Evolutionary conservation across 768 basidiomycete species (phyloP), one percentile per base, ranked within the genome.

Genomic region (Suillus clintonianus): DNA sequence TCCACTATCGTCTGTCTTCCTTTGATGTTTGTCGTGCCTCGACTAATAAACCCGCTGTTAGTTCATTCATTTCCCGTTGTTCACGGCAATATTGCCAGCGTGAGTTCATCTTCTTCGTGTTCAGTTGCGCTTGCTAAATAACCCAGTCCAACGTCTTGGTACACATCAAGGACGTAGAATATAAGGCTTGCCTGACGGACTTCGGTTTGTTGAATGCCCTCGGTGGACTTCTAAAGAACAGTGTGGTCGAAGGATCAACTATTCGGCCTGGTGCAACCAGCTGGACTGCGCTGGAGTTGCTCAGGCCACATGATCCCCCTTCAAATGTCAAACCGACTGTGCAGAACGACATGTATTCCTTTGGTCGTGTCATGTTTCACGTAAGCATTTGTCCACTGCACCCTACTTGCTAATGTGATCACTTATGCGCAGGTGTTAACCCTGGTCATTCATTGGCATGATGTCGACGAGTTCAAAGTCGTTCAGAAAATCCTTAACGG

Each of bases 121-220:
- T 41, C 4, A 9, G 1, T 17, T 7, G 19, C 7, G 1, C 15
- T 34, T 4, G 4, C 13, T 19, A 10, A 37, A 5, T 2, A 10
- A 13, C 7, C 27, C 55, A 72, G 69, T 69, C 63, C 1, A 68
- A 72, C 1, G 60, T 71, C 0, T 59, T 69, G 19, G 15, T 71
- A 2, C 61, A 65, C 6, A 0, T 51, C 50, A 30, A 30, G 9
- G 27, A 15, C 0, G 48, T 22, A 19, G 43, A 66, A 19, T 64
- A 76, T 27, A 75, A 72, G 22, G 81, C 77, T 0, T 74, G 76
- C 11, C 65, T 84, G 6, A 75, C 77, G 32, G 82, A 84, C 58
- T 84, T 84, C 48, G 83, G 83, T 1, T 67, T 82, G 9, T 81
- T 80, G 22, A 79, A 67, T 45, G 74, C 81, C 43, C 70, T 77